Base-by-base conservation (phyloP, 2,329 filamentous ascomycete genomes). In the Fusarium heterosporum region DNA sequence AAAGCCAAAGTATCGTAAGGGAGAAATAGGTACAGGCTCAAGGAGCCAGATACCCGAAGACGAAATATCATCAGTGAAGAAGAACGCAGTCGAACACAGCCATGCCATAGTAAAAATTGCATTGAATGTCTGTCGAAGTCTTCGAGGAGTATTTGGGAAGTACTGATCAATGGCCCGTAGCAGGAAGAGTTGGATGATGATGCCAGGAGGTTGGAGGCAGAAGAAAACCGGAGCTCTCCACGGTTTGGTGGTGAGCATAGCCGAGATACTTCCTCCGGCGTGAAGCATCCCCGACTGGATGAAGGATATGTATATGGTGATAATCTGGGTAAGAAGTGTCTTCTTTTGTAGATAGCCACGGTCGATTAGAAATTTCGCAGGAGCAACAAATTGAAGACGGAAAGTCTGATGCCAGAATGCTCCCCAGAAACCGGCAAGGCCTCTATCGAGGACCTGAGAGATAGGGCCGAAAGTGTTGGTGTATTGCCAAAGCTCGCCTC, bases 321-420 rank as follows among this genome's bases (percentile, higher is more conserved):
- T 38, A 5, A 72, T n/a, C 9, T 72, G 67, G 17, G 75, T 68
- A 4, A 58, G 8, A 9, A 50, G 11, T 29, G 76, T 70, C 51
- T 77, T 70, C 68, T 74, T 66, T 63, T 65, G 69, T 59, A 87
- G 47, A 68, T 81, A 75, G 17, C 82, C 78, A 39, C 62, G 52
- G 62, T 75, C 68, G 10, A 77, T 75, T 55, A 90, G 70, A 71
- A 81, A 86, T 3, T 76, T 77, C 1, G 84, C 80, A 0, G 90
- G 89, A 6, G 88, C 84, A 38, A 86, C 79, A 73, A 95, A 93
- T 4, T 87, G 88, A 55, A 88, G 85, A 1, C 93, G 90, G 79
- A 97, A 96, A 4, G 90, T 89, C 78, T 97, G 94, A 77, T 98
- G 95, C 95, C 95, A 97, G 84, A 89, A 95, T 22, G 82, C 83